These are phyloP conservation scores for Verticillium isaacii DNA, from an alignment of 2,329 filamentous ascomycete genomes.

Conservation along the genomic window DNA sequence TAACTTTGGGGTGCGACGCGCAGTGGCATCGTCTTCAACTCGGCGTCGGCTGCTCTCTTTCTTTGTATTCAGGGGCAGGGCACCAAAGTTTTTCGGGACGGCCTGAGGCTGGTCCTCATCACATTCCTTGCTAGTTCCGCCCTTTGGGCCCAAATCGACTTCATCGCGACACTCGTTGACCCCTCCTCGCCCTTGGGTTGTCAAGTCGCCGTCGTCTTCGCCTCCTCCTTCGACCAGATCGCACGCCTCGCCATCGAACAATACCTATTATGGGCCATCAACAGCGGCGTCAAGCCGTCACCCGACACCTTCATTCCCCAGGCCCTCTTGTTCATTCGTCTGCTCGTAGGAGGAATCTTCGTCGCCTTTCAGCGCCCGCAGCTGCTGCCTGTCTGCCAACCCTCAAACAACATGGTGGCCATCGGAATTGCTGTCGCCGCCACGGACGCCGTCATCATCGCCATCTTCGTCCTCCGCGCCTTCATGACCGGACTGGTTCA, in stretches of 20 bases:
- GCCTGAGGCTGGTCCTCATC: constrained; percentile 61
- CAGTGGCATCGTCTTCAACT: constrained; percentile 45
- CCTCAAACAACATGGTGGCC: constrained; percentile 37
- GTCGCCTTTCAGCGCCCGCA: constrained; percentile 49
- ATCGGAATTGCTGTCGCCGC: constrained; percentile 40
- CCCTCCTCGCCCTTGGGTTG: constrained; percentile 38
- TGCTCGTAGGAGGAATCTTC: constrained; percentile 49
- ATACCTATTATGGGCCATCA: constrained; percentile 47
- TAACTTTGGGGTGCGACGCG: background rate
- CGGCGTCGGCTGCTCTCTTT: constrained; percentile 41
- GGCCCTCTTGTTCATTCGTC: constrained; percentile 38
- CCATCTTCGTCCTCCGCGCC: constrained; percentile 33
- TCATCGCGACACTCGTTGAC: constrained; percentile 44
- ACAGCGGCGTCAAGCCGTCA: constrained; percentile 29
- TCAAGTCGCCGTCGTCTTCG: constrained; percentile 47
- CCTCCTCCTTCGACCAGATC: constrained; percentile 52
- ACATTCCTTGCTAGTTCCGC: constrained; percentile 45
- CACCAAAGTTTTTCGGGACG: constrained; percentile 47
- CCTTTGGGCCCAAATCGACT: constrained; percentile 50
- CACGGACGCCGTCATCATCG: constrained; percentile 40
- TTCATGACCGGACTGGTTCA: constrained; percentile 30
- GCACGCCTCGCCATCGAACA: constrained; percentile 49
- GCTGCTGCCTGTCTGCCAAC: constrained; percentile 47
- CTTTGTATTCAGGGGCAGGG: constrained; percentile 42
- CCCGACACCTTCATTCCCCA: constrained; percentile 38